phyloP scores from a whole-genome alignment of 768 basidiomycete genomes.

The Rhodotorula toruloides region DNA sequence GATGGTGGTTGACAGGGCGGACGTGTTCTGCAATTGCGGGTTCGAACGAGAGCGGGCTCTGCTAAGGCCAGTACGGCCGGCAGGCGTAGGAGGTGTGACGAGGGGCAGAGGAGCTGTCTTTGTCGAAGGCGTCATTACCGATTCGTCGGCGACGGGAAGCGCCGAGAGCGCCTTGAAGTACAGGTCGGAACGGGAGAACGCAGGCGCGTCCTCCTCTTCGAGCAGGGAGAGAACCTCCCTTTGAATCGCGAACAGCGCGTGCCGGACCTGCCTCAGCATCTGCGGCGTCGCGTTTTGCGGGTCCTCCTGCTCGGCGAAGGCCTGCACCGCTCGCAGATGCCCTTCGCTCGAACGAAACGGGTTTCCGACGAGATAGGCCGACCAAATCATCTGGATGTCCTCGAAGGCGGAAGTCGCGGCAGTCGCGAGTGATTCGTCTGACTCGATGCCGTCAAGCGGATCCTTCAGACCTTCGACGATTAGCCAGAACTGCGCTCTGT shows the following conservation, averaged over 20 bases:
- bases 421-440: constrained; percentile 50
- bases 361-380: constrained; percentile 68
- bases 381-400: constrained; percentile 82
- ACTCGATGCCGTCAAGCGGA: constrained; percentile 75
- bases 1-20: background rate
- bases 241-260: constrained; percentile 77
- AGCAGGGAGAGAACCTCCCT: constrained; percentile 78
- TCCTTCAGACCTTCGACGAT: constrained; percentile 97
- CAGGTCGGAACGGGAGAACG: constrained; percentile 79
- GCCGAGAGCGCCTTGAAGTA: constrained; percentile 82
- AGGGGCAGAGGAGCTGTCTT: background rate
- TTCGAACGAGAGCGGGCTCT: constrained; percentile 9
- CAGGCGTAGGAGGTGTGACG: background rate
- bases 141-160: constrained; percentile 9
- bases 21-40: background rate
- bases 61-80: too few species aligned
- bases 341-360: constrained; percentile 61
- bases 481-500: constrained; percentile 94
- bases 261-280: constrained; percentile 58
- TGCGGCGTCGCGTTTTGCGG: constrained; percentile 29
- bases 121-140: background rate
- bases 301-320: constrained; percentile 55
- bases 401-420: constrained; percentile 57
- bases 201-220: constrained; percentile 79
- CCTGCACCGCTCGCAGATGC: constrained; percentile 64